A percentile compares a stretch with the other conserved stretches of the same genome.
phyloP scores from a whole-genome alignment of 2,329 filamentous ascomycete species.

The Orbilia brochopaga region DNA sequence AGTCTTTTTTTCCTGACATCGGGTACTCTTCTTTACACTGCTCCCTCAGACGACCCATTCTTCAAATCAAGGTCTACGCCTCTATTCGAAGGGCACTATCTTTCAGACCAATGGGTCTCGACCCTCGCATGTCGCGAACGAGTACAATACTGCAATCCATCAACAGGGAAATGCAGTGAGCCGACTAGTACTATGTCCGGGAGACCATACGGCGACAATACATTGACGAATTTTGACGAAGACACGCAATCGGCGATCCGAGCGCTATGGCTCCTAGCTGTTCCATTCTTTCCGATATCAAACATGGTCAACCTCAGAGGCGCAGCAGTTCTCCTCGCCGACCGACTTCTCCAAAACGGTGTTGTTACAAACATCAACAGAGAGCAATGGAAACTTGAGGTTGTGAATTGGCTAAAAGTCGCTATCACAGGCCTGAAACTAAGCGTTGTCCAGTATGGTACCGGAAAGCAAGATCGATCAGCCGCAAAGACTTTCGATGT shows the following conservation, averaged over 20 bases:
- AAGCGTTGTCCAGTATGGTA: conserved; percentile 13
- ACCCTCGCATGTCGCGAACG: conserved; percentile 20
- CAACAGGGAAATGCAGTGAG: conserved; percentile 11
- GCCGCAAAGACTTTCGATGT: background rate
- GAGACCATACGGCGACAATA: background rate
- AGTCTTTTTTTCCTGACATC: conserved; percentile 19
- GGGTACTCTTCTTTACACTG: conserved; percentile 9
- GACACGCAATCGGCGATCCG: background rate
- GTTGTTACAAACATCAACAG: conserved; percentile 2
- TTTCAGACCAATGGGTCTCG: conserved; percentile 6
- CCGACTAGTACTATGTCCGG: conserved; percentile 4
- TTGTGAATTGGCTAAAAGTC: conserved; percentile 14
- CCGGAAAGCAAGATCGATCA: conserved; percentile 8
- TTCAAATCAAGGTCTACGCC: conserved; percentile 7
- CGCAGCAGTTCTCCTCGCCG: conserved; percentile 14
- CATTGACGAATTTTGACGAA: conserved; percentile 2
- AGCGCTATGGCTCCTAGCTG: background rate
- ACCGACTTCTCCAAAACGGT: conserved; percentile 4
- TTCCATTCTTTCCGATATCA: conserved; percentile 22
- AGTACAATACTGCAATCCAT: conserved; percentile 20
- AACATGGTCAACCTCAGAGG: conserved; percentile 5
- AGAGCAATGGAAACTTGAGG: conserved; percentile 28
- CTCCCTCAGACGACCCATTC: background rate
- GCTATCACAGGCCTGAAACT: conserved; percentile 14
- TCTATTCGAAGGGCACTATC: background rate